These are phyloP conservation scores for Boletus holoroseus DNA, from an alignment of 1,284 basidiomycete species.

Conservation along the genomic window DNA sequence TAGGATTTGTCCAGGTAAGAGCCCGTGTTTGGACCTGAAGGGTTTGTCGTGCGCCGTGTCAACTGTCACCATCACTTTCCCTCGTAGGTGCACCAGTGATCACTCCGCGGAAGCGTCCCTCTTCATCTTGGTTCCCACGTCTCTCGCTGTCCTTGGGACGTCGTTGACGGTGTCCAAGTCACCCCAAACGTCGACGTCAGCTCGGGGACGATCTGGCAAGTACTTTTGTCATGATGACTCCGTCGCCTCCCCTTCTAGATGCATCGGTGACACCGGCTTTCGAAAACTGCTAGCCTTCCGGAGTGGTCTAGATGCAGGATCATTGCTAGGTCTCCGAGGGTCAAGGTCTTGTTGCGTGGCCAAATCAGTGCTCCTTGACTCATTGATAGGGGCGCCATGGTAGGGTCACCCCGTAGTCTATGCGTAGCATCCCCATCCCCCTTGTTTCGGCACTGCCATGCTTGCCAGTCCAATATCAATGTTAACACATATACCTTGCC, in stretches of 20 bases:
- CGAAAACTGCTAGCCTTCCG: conserved; percentile 4
- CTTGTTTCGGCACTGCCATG: not conserved
- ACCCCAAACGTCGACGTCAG: conserved; percentile 9
- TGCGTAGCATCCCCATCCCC: no score
- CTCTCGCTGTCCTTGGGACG: conserved; percentile 12
- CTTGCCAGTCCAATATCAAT: no score
- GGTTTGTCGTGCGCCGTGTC: not conserved
- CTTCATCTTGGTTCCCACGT: conserved; percentile 18
- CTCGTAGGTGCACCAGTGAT: conserved; percentile 7
- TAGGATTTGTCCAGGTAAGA: no score
- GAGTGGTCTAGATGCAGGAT: conserved; percentile 18
- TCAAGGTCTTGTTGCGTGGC: conserved; percentile 8
- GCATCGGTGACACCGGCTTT: not conserved
- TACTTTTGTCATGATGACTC: not conserved
- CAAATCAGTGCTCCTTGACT: not conserved
- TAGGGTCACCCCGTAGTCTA: no score
- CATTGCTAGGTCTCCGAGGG: conserved; percentile 11
- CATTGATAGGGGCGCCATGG: no score
- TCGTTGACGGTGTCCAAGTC: conserved; percentile 20
- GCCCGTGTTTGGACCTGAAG: no score
- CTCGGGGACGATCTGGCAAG: conserved; percentile 9
- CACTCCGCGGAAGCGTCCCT: conserved; percentile 15
- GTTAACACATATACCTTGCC: no score
- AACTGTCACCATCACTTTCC: no score
- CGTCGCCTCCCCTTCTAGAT: no score